Conservation (phyloP, 2,329 filamentous ascomycete species). For the Claviceps monticola region DNA sequence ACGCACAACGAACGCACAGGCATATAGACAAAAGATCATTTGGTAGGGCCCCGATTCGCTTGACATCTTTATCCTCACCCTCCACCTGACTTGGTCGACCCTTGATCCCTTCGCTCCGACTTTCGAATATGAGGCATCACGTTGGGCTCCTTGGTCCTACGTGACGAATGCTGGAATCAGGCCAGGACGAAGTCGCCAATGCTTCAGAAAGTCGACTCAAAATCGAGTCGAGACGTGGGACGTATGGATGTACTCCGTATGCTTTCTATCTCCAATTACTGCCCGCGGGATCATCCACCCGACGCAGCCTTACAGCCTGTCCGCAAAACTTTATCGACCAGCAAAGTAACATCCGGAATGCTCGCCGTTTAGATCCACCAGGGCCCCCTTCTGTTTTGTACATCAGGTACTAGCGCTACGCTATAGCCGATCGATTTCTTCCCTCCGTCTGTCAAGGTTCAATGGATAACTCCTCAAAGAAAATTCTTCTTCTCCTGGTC, state of each 20-base stretch:
- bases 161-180: neutral
- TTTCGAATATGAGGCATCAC: neutral
- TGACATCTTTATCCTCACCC: neutral
- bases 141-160: neutral
- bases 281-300: neutral
- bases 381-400: neutral
- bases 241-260: neutral
- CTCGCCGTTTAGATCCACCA: slow-evolving; percentile 14
- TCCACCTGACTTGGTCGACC: neutral
- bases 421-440: neutral
- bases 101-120: neutral
- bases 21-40: neutral
- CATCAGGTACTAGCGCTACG: neutral
- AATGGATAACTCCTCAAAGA: neutral
- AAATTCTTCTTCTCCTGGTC: neutral
- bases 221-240: neutral
- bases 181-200: too few relatives aligned
- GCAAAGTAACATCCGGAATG: slow-evolving; percentile 15
- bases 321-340: slow-evolving; percentile 13
- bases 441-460: neutral
- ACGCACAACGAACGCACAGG: neutral
- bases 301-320: slow-evolving; percentile 8
- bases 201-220: neutral
- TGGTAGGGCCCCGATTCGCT: neutral
- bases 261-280: neutral